phyloP scores from a whole-genome alignment of 176 grass and related monocot genomes.

The Musa schizocarpa region DNA sequence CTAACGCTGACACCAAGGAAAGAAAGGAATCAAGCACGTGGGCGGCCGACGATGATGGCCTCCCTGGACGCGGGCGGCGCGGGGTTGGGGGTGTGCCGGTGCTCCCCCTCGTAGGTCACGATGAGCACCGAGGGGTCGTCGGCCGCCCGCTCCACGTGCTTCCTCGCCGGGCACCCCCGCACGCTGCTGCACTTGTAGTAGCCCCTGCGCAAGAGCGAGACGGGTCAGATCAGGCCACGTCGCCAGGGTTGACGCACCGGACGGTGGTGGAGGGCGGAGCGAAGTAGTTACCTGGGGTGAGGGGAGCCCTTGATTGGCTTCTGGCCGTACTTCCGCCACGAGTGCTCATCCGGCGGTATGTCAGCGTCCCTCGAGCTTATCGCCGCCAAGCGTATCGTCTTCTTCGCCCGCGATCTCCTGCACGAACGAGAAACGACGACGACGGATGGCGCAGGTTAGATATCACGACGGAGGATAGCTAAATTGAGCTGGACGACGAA shows the following conservation, averaged over 20 bases:
- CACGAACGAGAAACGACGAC: neutral
- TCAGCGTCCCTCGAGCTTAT: slow-evolving; percentile 78
- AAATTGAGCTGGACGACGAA: neutral
- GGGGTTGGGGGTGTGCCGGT: slow-evolving; percentile 46
- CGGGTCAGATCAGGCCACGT: neutral
- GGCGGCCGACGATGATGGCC: neutral
- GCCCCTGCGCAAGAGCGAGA: slow-evolving; percentile 30
- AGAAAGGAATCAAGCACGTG: no score
- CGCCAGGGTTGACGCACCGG: neutral
- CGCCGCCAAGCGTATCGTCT: slow-evolving; percentile 58
- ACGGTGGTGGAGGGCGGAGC: neutral
- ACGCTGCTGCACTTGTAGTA: slow-evolving; percentile 97
- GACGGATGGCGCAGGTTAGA: neutral
- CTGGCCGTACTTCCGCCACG: slow-evolving; percentile 94
- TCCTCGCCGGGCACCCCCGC: slow-evolving; percentile 62
- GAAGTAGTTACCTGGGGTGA: slow-evolving; percentile 49
- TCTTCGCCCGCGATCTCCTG: slow-evolving; percentile 77
- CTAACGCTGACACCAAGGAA: no score
- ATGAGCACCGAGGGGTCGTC: slow-evolving; percentile 84
- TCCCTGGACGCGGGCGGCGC: neutral
- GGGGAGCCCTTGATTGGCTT: slow-evolving; percentile 99
- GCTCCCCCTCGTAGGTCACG: slow-evolving; percentile 86
- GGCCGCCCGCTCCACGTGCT: slow-evolving; percentile 88
- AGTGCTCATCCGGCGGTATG: slow-evolving; percentile 85
- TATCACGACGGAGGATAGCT: no score